Evolutionary conservation across 768 basidiomycete species (phyloP), one percentile per base, ranked within the genome.

Genomic region (Omphalotus guepiniiformis): DNA sequence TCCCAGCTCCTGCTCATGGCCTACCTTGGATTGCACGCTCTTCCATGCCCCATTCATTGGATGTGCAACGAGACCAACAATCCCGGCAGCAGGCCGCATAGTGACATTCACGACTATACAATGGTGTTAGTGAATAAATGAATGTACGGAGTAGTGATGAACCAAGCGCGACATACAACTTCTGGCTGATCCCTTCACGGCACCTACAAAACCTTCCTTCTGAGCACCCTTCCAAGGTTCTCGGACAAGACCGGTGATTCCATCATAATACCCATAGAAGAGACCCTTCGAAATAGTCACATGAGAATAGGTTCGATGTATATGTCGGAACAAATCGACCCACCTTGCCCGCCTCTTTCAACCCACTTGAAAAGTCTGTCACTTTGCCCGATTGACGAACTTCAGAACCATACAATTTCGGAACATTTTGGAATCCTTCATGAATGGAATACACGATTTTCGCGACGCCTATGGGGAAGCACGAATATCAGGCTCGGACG

Each of bases 331-430:
- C 22, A 27, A 18, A 12, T 22, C 43, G 34, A 39, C 46, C 18
- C 16, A 71, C 73, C 68, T 75, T 76, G 13, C 71, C 76, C 9
- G 67, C 76, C 53, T 76, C 76, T 43, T 63, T 69, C 6, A 79
- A 50, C 0, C 77, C 77, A 51, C 64, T 69, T 8, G 53, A 55
- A 41, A 75, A 70, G 47, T 66, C 68, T 1, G 66, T 66, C n/a
- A 78, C 69, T 49, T 70, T 66, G 4, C 69, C 72, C 3, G 61
- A 44, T 44, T 65, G 50, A 6, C 76, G 63, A 6, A 72, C 65
- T 41, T 68, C 55, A 0, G 73, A 73, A 11, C 76, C 77, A 48
- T 70, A 70, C 39, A 65, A 46, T 38, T 64, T 64, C 2, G 75
- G 71, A 1, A 66, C 62, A 28, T 74, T 72, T 39, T 67, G 62